phyloP scores from a whole-genome alignment of 805 yeast species.

The Saccharomycopsis selenospora region DNA sequence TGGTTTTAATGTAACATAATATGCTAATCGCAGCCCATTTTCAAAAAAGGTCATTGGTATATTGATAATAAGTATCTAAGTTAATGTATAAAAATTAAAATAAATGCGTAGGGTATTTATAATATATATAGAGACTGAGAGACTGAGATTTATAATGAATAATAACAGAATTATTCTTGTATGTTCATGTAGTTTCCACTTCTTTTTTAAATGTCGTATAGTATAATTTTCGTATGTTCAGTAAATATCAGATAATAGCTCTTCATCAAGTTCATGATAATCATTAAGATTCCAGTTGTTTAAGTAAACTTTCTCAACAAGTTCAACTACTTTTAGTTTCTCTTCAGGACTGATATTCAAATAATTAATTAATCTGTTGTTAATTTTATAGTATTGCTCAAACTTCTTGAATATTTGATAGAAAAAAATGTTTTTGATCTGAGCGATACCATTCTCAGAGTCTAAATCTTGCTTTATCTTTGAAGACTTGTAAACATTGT shows the following conservation, averaged over 20 bases:
- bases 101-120: no score
- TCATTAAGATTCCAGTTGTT: constrained; percentile 11
- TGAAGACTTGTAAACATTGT: constrained; percentile 11
- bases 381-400: constrained; percentile 11
- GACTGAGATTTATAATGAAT: no score
- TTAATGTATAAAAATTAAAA: no score
- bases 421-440: constrained; percentile 4
- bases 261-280: constrained; percentile 5
- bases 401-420: constrained; percentile 10
- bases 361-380: constrained; percentile 3
- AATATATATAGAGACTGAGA: no score
- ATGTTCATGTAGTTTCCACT: no score
- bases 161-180: no score
- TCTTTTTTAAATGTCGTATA: no score
- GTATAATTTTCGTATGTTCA: no score
- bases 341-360: constrained; percentile 3
- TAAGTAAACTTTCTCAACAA: constrained; percentile 17
- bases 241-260: background rate
- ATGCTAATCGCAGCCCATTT: no score
- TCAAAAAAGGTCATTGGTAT: no score
- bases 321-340: constrained; percentile 10
- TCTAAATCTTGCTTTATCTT: background rate
- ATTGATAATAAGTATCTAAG: no score
- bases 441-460: background rate
- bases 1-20: no score